Evolutionary conservation across 2,329 filamentous ascomycete species (phyloP).

Genomic region (Microcyclosporella mali): DNA sequence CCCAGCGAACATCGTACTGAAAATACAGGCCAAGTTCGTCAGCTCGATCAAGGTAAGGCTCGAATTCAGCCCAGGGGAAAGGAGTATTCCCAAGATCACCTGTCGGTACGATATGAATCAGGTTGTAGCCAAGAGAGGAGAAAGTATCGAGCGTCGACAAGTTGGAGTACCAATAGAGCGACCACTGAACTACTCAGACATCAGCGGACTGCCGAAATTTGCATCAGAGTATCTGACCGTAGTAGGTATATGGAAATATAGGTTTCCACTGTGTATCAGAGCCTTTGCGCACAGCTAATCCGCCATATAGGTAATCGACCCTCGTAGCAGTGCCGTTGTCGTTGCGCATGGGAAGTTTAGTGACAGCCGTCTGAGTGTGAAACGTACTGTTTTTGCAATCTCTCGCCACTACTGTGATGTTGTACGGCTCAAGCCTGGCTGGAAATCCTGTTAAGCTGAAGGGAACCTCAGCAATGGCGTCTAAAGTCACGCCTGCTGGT

Average conservation of each 20-base stretch:
- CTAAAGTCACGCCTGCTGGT: slow-evolving; percentile 23
- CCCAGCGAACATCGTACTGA: slow-evolving; percentile 41
- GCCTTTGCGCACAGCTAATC: slow-evolving; percentile 36
- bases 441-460: neutral
- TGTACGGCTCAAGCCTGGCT: slow-evolving; percentile 24
- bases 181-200: slow-evolving; percentile 30
- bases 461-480: neutral
- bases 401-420: slow-evolving; percentile 32
- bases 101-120: slow-evolving; percentile 36
- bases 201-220: no score
- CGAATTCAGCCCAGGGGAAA: slow-evolving; percentile 36
- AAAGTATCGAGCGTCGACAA: slow-evolving; percentile 35
- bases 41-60: slow-evolving; percentile 37
- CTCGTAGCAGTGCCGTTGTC: slow-evolving; percentile 39
- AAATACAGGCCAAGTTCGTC: slow-evolving; percentile 42
- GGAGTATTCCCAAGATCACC: slow-evolving; percentile 24
- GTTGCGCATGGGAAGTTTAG: slow-evolving; percentile 35
- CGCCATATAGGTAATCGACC: slow-evolving; percentile 42
- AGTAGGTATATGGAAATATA: slow-evolving; percentile 42
- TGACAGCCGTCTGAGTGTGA: slow-evolving; percentile 32
- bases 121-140: slow-evolving; percentile 39
- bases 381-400: slow-evolving; percentile 31
- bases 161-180: slow-evolving; percentile 25
- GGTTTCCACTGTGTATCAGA: slow-evolving; percentile 29
- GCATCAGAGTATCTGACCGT: slow-evolving; percentile 20